phyloP scores from a whole-genome alignment of 2,329 filamentous ascomycete genomes.

The Penicillium hordei region DNA sequence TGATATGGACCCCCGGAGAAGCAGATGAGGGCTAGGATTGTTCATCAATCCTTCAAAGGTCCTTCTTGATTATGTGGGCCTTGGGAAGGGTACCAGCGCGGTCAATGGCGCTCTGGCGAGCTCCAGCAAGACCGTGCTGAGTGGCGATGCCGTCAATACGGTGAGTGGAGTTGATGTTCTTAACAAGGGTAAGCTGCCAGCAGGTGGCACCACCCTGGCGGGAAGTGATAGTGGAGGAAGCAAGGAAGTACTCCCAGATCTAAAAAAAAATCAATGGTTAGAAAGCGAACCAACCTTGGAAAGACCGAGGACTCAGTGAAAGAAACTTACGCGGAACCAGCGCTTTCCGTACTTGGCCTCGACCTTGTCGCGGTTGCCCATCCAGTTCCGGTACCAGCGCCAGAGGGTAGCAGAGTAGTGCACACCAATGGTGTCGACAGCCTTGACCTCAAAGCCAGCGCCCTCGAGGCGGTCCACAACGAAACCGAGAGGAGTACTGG shows the following conservation, averaged over 20 bases:
- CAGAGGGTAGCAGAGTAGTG: slow-evolving; percentile 97
- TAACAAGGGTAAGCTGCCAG: slow-evolving; percentile 82
- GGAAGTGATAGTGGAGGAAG: slow-evolving; percentile 78
- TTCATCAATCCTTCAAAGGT: slow-evolving; percentile 19
- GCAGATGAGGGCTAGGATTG: not conserved
- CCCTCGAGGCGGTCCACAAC: slow-evolving; percentile 82
- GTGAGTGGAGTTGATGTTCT: slow-evolving; percentile 87
- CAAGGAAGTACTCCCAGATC: slow-evolving; percentile 91
- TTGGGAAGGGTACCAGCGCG: slow-evolving; percentile 37
- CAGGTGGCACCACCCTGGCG: slow-evolving; percentile 82
- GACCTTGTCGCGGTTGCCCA: slow-evolving; percentile 88
- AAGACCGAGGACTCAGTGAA: not conserved
- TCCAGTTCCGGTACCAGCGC: slow-evolving; percentile 99
- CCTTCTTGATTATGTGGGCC: slow-evolving; percentile 37
- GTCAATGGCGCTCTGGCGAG: slow-evolving; percentile 53
- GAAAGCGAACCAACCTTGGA: not conserved
- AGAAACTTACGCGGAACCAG: slow-evolving; percentile 69
- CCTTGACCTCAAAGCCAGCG: slow-evolving; percentile 87
- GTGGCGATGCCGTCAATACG: slow-evolving; percentile 70
- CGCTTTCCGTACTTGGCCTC: slow-evolving; percentile 90
- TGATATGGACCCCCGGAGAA: not conserved
- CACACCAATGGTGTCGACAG: slow-evolving; percentile 87
- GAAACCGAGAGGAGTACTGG: slow-evolving; percentile 86
- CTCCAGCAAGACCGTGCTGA: slow-evolving; percentile 68
- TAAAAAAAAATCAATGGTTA: not conserved